Percentiles rank a stretch among this genome's conserved stretches.
Evolutionary conservation across 257 asterid genomes (phyloP).

Genomic region (Solanum corneliomulleri): DNA sequence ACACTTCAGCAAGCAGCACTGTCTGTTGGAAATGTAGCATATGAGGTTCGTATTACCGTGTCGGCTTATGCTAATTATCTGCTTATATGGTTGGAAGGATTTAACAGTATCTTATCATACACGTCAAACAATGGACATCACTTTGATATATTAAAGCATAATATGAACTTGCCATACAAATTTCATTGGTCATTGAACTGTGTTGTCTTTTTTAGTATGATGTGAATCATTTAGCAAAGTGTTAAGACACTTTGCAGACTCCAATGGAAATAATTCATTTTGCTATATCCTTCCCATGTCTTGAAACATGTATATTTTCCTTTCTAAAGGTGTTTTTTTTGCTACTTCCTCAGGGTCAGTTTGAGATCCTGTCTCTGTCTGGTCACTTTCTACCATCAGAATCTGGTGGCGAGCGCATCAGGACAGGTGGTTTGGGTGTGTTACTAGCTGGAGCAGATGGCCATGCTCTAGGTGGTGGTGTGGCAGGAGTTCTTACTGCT

Average conservation of each 20-base stretch:
- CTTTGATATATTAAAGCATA: neutral
- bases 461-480: constrained; percentile 6
- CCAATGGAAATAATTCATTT: neutral
- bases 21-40: constrained; percentile 4
- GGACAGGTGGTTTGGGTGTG: constrained; percentile 9
- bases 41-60: constrained; percentile 2
- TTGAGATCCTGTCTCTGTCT: constrained; percentile 12
- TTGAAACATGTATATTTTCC: neutral
- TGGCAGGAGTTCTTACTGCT: constrained; percentile 9
- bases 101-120: neutral
- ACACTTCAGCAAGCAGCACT: constrained; percentile 4
- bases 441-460: constrained; percentile 8
- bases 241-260: neutral
- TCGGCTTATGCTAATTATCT: neutral
- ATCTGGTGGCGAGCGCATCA: constrained; percentile 2
- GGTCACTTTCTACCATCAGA: constrained; percentile 6
- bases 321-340: neutral
- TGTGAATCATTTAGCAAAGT: neutral
- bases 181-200: neutral
- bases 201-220: neutral
- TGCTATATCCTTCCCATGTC: neutral
- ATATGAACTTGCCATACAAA: neutral
- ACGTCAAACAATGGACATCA: neutral
- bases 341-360: constrained; percentile 8
- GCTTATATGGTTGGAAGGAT: neutral